Evolutionary conservation across 2,329 filamentous ascomycete species (phyloP).

Genomic region (Gyromitra esculenta): DNA sequence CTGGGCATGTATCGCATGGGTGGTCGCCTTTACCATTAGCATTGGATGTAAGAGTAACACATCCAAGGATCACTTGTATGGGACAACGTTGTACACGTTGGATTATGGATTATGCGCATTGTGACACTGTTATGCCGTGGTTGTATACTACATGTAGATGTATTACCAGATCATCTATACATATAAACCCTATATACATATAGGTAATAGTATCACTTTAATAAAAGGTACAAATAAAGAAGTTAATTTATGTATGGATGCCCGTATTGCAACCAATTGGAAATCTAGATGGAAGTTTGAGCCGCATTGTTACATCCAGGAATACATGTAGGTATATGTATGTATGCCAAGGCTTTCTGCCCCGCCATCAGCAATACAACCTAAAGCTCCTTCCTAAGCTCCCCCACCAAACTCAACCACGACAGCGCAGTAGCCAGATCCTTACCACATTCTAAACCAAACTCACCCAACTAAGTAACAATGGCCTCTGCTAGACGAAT

Average conservation of each 20-base stretch:
- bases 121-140: too few species aligned
- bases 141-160: too few species aligned
- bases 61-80: not conserved
- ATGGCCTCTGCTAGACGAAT: constrained; percentile 39
- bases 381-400: constrained; percentile 19
- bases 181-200: too few species aligned
- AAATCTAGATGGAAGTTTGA: not conserved
- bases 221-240: not conserved
- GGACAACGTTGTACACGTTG: not conserved
- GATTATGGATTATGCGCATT: too few species aligned
- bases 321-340: not conserved
- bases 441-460: not conserved
- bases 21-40: not conserved
- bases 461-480: not conserved
- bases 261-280: not conserved
- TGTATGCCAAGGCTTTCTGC: constrained; percentile 40
- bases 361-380: constrained; percentile 34
- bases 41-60: not conserved
- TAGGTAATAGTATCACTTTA: not conserved
- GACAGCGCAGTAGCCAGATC: not conserved
- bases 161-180: too few species aligned
- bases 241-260: not conserved
- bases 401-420: constrained; percentile 4
- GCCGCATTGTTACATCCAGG: constrained; percentile 17
- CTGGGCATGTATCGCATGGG: not conserved